Base-by-base conservation (phyloP, 75 land plant genomes). In the Sequoiadendron giganteum region DNA sequence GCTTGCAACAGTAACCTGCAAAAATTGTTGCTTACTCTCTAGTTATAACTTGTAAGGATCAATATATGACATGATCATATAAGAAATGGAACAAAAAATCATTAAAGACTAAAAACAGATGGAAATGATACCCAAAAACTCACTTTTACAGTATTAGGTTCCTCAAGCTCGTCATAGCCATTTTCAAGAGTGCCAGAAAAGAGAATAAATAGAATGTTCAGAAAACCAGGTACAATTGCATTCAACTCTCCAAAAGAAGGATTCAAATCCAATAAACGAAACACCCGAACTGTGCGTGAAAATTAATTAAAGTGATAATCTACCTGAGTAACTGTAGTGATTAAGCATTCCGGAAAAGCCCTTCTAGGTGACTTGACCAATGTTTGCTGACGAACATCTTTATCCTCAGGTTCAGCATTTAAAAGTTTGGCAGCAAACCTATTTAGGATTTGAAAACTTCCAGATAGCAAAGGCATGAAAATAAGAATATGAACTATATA, bases 371-470 rank as follows among this genome's bases (percentile, higher is more conserved):
- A 90, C 13, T 86, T 90, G 16, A 91, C 86, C 68, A 95, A 88
- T 15, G 94, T 73, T 87, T 97, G 99, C 93, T 96, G 95, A 70
- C 99, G 95, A 61, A 95, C 96, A 75, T 95, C 92, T 89, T 95
- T 92, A 90, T 95, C 94, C 73, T 95, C 99, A 58, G 95, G 89
- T 91, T 97, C 96, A 90, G 95, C 88, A 84, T 94, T 95, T 68
- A 95, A 89, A 48, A 97, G 88, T 85, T 98, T 98, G 78, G 95
- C 99, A 90, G 93, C 96, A 86, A 97, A 93, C 84, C 99, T 98
- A 42, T 2, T 39, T 79, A 42, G 19, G 39, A 21, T 39, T 39
- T 9, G 3, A 15, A 36, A 79, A 42, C 28, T 79, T 79, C 15
- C 28, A 79, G 40, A 21, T 19, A 79, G 21, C 21, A 6, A 21